Percentiles rank a stretch among this genome's conserved stretches.
These are phyloP conservation scores for Babjeviella inositovora DNA, from an alignment of 805 yeast species.

Conservation along the genomic window DNA sequence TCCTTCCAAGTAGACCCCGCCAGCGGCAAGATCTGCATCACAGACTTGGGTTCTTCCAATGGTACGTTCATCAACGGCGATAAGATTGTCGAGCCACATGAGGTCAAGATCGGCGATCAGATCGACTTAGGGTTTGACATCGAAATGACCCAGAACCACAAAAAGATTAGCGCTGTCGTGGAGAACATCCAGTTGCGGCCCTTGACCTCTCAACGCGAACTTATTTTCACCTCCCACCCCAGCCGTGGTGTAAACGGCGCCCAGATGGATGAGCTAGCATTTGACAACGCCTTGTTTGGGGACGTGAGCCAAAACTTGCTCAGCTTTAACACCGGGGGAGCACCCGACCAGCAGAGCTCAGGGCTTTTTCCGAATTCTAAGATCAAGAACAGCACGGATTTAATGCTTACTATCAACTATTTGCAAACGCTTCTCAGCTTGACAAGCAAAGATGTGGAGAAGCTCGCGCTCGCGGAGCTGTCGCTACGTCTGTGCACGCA, in stretches of 20 bases:
- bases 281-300: constrained; percentile 48
- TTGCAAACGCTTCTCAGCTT: too few species aligned
- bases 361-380: too few species aligned
- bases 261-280: constrained; percentile 11
- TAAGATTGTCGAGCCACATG: constrained; percentile 47
- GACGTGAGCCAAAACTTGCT: too few species aligned
- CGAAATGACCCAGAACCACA: constrained; percentile 40
- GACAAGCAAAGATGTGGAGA: too few species aligned
- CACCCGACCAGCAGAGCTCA: too few species aligned
- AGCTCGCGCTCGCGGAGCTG: too few species aligned
- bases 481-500: too few species aligned
- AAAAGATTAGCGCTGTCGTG: constrained; percentile 73
- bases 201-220: constrained; percentile 11
- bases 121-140: constrained; percentile 92
- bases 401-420: too few species aligned
- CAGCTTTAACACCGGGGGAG: too few species aligned
- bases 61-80: constrained; percentile 84
- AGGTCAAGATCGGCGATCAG: constrained; percentile 65
- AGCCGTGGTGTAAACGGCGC: constrained; percentile 1
- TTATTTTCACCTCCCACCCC: constrained; percentile 4
- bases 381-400: constrained; percentile 14
- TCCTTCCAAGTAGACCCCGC: constrained; percentile 60
- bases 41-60: constrained; percentile 82
- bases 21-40: constrained; percentile 52
- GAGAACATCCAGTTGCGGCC: constrained; percentile 54